Conservation (phyloP, 2,329 filamentous ascomycete species). For the Colletotrichum sp. region DNA sequence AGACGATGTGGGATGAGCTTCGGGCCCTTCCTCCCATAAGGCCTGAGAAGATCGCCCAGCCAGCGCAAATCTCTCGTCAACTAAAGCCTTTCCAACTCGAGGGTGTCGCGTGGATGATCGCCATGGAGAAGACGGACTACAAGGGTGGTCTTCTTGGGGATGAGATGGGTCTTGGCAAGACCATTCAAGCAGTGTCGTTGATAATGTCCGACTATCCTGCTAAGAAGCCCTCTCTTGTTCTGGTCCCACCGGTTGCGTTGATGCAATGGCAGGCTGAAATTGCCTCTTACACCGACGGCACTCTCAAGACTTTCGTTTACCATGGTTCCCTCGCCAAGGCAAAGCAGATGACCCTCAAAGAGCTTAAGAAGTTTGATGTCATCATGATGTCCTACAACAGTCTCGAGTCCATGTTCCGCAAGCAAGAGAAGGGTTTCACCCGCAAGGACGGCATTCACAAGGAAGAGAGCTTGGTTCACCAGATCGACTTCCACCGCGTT, state of each 20-base stretch:
- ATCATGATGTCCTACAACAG: slow-evolving; percentile 97
- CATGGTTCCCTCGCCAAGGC: slow-evolving; percentile 86
- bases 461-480: slow-evolving; percentile 80
- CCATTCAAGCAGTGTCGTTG: slow-evolving; percentile 95
- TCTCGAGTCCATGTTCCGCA: slow-evolving; percentile 89
- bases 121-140: slow-evolving; percentile 85
- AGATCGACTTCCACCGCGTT: slow-evolving; percentile 85
- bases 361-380: slow-evolving; percentile 84
- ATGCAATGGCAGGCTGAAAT: slow-evolving; percentile 95
- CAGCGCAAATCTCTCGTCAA: slow-evolving; percentile 76
- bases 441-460: slow-evolving; percentile 82
- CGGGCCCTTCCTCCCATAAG: slow-evolving; percentile 71
- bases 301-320: slow-evolving; percentile 87
- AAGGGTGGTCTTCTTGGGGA: slow-evolving; percentile 91
- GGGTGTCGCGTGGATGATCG: slow-evolving; percentile 92
- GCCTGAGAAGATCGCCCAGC: slow-evolving; percentile 69
- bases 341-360: slow-evolving; percentile 75
- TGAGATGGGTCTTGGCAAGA: slow-evolving; percentile 99
- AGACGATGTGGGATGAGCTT: slow-evolving; percentile 84
- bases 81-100: slow-evolving; percentile 95
- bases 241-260: slow-evolving; percentile 90
- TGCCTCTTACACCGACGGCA: slow-evolving; percentile 81
- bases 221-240: slow-evolving; percentile 77
- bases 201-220: slow-evolving; percentile 98
- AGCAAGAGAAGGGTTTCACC: slow-evolving; percentile 88